A percentile compares a stretch with the other conserved stretches of the same genome.
Conservation (phyloP, 73 alveolate species). For the Paramecium sonneborni region DNA sequence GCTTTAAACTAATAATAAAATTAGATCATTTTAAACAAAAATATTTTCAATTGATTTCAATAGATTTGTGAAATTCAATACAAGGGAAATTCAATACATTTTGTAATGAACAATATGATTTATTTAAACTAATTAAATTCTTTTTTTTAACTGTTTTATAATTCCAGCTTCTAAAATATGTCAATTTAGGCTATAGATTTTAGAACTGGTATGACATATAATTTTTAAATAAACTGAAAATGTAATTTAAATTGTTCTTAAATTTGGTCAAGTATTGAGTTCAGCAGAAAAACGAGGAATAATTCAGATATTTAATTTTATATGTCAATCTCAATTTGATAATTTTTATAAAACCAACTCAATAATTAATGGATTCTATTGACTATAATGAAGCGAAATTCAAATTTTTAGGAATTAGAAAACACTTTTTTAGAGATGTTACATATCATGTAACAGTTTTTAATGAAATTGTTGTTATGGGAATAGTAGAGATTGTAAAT, state of each 20-base stretch:
- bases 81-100: no score
- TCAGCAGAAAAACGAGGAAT: background rate
- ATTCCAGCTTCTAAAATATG: background rate
- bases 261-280: background rate
- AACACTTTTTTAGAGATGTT: background rate
- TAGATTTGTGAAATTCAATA: no score
- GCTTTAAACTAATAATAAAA: no score
- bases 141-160: background rate
- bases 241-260: background rate
- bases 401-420: background rate
- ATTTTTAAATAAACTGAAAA: background rate
- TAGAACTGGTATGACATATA: background rate
- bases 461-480: background rate
- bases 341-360: background rate
- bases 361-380: constrained; percentile 9
- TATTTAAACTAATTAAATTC: no score
- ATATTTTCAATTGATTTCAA: no score
- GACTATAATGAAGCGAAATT: constrained; percentile 10
- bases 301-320: background rate
- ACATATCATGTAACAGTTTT: background rate
- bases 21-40: no score
- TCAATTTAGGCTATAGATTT: background rate
- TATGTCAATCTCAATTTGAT: background rate
- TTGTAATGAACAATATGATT: no score
- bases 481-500: background rate